A percentile compares a stretch with the other conserved stretches of the same genome.
phyloP scores from a whole-genome alignment of 148 eudicot species.

The Cornus florida region DNA sequence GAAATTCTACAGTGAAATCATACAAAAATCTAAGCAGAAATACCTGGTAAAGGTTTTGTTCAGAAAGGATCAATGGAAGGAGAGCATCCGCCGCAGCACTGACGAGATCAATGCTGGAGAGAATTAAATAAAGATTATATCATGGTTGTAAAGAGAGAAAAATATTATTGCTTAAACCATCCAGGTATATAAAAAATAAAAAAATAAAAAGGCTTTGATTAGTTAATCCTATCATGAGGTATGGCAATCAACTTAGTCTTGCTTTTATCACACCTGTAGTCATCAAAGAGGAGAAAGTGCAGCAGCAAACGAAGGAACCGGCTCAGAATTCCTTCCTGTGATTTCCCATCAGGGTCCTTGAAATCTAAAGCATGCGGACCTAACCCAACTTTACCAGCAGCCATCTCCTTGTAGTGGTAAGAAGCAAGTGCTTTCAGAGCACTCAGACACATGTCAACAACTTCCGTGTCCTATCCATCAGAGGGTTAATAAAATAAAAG shows the following conservation, averaged over 20 bases:
- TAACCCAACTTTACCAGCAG: constrained; percentile 67
- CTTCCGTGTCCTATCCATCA: constrained; percentile 61
- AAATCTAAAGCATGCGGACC: constrained; percentile 72
- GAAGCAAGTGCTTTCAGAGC: constrained; percentile 87
- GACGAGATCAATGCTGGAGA: constrained; percentile 49
- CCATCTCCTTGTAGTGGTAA: constrained; percentile 75
- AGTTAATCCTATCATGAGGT: background rate
- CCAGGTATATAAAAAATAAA: no score
- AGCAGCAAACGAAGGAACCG: constrained; percentile 73
- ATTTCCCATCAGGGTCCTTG: constrained; percentile 56
- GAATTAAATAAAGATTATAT: constrained; percentile 1
- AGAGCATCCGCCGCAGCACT: constrained; percentile 96
- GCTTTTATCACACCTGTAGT: constrained; percentile 62
- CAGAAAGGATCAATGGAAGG: constrained; percentile 88
- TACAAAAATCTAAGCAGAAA: background rate
- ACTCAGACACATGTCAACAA: constrained; percentile 77
- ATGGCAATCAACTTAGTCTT: background rate
- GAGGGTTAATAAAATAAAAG: background rate
- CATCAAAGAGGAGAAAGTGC: constrained; percentile 86
- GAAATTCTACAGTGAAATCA: background rate
- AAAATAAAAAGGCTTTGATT: background rate
- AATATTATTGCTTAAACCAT: background rate
- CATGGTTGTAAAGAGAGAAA: background rate
- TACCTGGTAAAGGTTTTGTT: constrained; percentile 88
- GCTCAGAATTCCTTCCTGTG: constrained; percentile 79